Evolutionary conservation across 371 early-diverging fungal species (phyloP), one percentile per base, ranked within the genome.

Genomic region (Syncephalastrum sp.): DNA sequence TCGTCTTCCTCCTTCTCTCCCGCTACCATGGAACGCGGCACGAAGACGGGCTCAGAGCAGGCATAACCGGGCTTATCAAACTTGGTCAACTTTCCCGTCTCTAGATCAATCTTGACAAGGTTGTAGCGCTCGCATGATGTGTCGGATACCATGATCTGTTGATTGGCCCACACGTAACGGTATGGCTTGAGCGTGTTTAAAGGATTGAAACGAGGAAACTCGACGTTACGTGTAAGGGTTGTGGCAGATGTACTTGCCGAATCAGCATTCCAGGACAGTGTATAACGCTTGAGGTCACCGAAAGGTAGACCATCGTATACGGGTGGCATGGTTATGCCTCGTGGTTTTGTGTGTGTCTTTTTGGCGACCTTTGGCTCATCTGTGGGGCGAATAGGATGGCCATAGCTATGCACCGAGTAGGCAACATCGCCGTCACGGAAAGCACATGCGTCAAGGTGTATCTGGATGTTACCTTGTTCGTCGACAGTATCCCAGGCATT

Each of bases 1-100:
- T 88, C 86, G 47, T 86, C 88, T 60, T 88, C 86, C 6, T 67
- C 63, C 0, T 25, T 59, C 1, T 59, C 72, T 6, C 55, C 53
- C 19, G 52, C 42, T 23, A 25, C 42, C n/a, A 33, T 33, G 1
- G 87, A 85, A 0, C 68, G 64, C 3, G 79, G 75, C 8, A 85
- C 81, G 72, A 88, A 86, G n/a, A 88, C 75, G 0, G 88, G 86
- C 42, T 86, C 85, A 14, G 82, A 78, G 16, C 84, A 84, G 6
- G 67, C 63, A 27, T 72, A 79, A 0, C 80, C 77, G 14, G 70
- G 68, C 41, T 66, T 42, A 21, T 33, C 15, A 50, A 55, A 45
- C 17, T 59, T 51, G 41, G 25, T 58, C 19, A 15, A 50, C 56
- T 21, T 52, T 3, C 60, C 61, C 21, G 53, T 63, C 7, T 68